Evolutionary conservation across 139 green algal species (phyloP).

Genomic region (Chlamydomonas sp.): DNA sequence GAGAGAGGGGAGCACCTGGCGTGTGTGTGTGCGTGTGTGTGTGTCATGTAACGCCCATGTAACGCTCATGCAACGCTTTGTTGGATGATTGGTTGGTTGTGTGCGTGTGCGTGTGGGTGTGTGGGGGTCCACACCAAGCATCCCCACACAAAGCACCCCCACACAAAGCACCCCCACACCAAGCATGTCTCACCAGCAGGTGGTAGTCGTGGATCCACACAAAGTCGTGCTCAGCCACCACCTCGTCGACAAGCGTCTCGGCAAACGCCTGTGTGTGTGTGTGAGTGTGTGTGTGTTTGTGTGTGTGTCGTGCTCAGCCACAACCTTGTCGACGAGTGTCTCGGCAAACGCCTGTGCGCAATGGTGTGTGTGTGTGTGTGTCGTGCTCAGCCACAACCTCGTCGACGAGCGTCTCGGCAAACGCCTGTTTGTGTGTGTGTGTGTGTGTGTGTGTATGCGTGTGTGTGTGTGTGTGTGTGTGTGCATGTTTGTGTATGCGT

Average conservation of each 20-base stretch:
- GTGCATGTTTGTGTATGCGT: no score
- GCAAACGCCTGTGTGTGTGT: constrained; percentile 44
- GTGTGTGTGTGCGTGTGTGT: no score
- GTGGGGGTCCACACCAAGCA: background rate
- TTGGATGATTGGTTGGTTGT: no score
- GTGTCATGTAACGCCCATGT: constrained; percentile 99
- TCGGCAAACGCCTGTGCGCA: constrained; percentile 19
- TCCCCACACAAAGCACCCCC: background rate
- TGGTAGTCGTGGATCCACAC: constrained; percentile 99
- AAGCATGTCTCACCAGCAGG: constrained; percentile 88
- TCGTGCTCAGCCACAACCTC: no score
- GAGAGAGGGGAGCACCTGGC: constrained; percentile 91
- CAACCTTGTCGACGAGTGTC: background rate
- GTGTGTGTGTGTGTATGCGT: no score
- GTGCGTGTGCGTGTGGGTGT: background rate
- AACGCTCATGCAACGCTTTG: no score
- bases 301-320: background rate
- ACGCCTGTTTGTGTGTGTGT: no score
- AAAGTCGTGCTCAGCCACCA: constrained; percentile 71
- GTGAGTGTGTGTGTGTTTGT: background rate
- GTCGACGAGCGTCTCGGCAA: no score
- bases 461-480: no score
- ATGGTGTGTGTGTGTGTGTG: no score
- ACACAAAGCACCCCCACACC: background rate
- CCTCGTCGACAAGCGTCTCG: constrained; percentile 77